phyloP scores from a whole-genome alignment of 345 rosid species.

The Corchorus olitorius region DNA sequence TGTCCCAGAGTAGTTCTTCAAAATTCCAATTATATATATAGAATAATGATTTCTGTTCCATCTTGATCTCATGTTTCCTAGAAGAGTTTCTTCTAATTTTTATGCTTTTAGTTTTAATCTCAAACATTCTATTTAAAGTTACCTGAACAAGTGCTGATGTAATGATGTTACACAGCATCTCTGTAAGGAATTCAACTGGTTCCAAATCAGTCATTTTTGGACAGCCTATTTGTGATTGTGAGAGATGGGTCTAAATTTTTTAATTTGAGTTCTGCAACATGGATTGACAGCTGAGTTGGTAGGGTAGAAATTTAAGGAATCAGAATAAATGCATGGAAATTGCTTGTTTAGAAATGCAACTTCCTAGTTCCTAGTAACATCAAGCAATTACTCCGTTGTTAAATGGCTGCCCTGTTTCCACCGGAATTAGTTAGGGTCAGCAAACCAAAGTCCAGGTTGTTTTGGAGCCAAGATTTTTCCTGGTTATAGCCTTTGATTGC shows the following conservation, averaged over 20 bases:
- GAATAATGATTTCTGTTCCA: too few species aligned
- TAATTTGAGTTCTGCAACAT: neutral
- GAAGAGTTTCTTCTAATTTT: too few species aligned
- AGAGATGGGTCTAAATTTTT: neutral
- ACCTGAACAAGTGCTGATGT: too few species aligned
- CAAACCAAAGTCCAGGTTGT: neutral
- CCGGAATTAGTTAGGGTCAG: neutral
- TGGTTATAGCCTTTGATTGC: neutral
- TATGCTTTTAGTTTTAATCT: too few species aligned
- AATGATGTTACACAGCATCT: too few species aligned
- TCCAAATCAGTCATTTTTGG: neutral
- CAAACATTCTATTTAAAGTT: too few species aligned
- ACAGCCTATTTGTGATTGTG: too few species aligned
- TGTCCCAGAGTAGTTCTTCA: too few species aligned
- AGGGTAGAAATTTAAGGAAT: neutral
- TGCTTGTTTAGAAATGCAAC: neutral
- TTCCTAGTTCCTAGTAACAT: neutral
- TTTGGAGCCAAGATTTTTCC: neutral
- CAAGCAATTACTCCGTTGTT: neutral
- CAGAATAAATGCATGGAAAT: neutral
- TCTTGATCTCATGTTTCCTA: too few species aligned
- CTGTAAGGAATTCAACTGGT: neutral
- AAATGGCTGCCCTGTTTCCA: neutral
- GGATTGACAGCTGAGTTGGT: conserved; percentile 3
- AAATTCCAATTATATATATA: too few species aligned